Percentiles rank a stretch among this genome's conserved stretches.
phyloP scores from a whole-genome alignment of 2,329 filamentous ascomycete genomes.

The Fusarium tupiense region DNA sequence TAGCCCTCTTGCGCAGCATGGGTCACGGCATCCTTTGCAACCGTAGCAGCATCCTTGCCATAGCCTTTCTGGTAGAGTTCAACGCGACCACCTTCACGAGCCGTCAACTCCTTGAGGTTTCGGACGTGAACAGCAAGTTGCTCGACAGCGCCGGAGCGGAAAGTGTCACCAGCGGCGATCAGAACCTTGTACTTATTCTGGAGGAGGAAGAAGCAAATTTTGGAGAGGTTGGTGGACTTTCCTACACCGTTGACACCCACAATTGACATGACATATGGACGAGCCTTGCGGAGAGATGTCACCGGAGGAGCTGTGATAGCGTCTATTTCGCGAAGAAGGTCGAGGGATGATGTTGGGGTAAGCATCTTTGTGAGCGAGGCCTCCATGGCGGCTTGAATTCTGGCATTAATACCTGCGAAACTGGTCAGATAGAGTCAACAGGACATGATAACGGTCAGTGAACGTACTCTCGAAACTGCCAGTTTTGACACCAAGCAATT shows the following conservation, averaged over 20 bases:
- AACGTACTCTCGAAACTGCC: constrained; percentile 80
- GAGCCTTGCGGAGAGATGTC: constrained; percentile 69
- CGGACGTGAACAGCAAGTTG: constrained; percentile 95
- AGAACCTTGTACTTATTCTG: constrained; percentile 98
- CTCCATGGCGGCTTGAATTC: constrained; percentile 88
- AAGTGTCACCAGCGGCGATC: constrained; percentile 94
- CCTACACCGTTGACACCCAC: constrained; percentile 98
- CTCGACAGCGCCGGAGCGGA: constrained; percentile 96
- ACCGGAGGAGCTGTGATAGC: constrained; percentile 74
- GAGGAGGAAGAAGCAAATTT: constrained; percentile 96
- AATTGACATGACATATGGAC: constrained; percentile 97
- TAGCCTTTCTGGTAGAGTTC: constrained; percentile 98
- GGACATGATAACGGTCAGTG: neutral
- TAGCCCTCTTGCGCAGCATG: constrained; percentile 79
- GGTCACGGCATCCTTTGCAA: constrained; percentile 91
- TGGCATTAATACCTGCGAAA: constrained; percentile 74
- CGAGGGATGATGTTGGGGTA: constrained; percentile 92
- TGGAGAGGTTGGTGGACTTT: constrained; percentile 97
- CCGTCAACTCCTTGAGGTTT: constrained; percentile 88
- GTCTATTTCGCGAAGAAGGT: constrained; percentile 93
- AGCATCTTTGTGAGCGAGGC: constrained; percentile 93
- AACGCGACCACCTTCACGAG: constrained; percentile 83
- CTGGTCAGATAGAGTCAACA: constrained; percentile 26
- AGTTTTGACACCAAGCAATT: constrained; percentile 90
- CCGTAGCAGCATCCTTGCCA: constrained; percentile 94